These are phyloP conservation scores for Gossypium sturtianum DNA, from an alignment of 345 rosid genomes.

Conservation along the genomic window DNA sequence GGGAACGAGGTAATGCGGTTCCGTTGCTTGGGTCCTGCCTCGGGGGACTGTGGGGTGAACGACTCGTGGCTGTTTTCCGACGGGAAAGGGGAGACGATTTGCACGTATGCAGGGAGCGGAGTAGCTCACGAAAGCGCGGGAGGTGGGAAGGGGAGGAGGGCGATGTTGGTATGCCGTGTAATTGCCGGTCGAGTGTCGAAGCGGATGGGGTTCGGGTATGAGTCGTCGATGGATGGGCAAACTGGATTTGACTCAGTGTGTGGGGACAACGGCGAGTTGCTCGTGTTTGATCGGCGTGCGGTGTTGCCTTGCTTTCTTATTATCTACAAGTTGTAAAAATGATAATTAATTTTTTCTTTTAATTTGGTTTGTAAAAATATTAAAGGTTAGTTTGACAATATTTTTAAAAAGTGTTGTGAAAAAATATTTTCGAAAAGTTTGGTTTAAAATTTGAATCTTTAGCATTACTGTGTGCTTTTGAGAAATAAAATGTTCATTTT, in stretches of 20 bases:
- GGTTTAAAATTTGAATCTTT: too few species aligned
- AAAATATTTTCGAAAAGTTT: too few species aligned
- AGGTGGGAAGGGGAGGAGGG: conserved; percentile 76
- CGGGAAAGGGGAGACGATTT: conserved; percentile 50
- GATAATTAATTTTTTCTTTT: neutral
- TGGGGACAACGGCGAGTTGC: conserved; percentile 71
- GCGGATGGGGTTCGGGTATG: conserved; percentile 33
- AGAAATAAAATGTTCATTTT: too few species aligned
- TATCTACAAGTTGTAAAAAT: conserved; percentile 74
- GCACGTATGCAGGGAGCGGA: conserved; percentile 73
- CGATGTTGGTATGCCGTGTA: conserved; percentile 90
- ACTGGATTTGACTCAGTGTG: conserved; percentile 84
- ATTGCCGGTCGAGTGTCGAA: conserved; percentile 80
- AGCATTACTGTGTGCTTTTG: too few species aligned
- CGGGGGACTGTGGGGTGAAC: conserved; percentile 23
- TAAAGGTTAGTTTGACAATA: too few species aligned
- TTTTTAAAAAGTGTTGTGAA: too few species aligned
- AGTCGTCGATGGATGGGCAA: conserved; percentile 34
- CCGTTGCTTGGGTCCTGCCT: conserved; percentile 62
- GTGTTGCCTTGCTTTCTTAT: conserved; percentile 94
- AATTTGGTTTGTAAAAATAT: neutral
- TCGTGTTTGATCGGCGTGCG: conserved; percentile 83
- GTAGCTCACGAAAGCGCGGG: conserved; percentile 80
- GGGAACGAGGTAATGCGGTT: conserved; percentile 97
- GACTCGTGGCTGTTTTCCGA: conserved; percentile 56